These are phyloP conservation scores for Camellia granthamiana DNA, from an alignment of 148 eudicot genomes.

Conservation along the genomic window DNA sequence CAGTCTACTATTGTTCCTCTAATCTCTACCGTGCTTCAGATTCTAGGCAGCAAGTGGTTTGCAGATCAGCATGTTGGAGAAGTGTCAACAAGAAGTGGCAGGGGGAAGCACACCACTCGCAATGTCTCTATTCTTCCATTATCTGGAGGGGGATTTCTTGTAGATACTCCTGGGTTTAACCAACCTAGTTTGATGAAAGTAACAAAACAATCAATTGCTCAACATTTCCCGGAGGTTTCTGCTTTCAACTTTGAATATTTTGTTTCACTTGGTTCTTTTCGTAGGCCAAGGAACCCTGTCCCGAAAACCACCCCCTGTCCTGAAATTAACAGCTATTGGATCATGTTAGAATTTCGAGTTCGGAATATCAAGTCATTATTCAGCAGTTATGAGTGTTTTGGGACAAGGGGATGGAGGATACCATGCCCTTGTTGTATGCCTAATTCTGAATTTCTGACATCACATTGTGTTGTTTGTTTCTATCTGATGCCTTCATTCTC, in stretches of 20 bases:
- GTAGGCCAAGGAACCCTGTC: too few species aligned
- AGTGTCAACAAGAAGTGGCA: constrained; percentile 93
- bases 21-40: constrained; percentile 32
- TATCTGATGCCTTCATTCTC: constrained; percentile 18
- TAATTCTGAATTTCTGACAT: neutral
- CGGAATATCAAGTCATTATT: too few species aligned
- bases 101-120: constrained; percentile 94
- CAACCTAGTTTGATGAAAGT: constrained; percentile 91
- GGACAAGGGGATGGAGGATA: too few species aligned
- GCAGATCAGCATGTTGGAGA: constrained; percentile 92
- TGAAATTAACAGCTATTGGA: too few species aligned
- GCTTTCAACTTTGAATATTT: constrained; percentile 17
- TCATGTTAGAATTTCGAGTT: too few species aligned
- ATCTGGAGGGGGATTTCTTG: constrained; percentile 82
- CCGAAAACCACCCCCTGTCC: too few species aligned
- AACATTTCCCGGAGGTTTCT: constrained; percentile 83
- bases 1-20: neutral
- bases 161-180: constrained; percentile 95
- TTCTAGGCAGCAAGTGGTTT: constrained; percentile 74
- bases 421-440: neutral
- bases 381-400: too few species aligned
- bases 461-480: neutral
- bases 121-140: constrained; percentile 84
- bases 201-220: constrained; percentile 73
- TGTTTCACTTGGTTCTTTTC: neutral